A percentile compares a stretch with the other conserved stretches of the same genome.
These are phyloP conservation scores for Prillingera fragicola DNA, from an alignment of 1,284 basidiomycete genomes.

Conservation along the genomic window DNA sequence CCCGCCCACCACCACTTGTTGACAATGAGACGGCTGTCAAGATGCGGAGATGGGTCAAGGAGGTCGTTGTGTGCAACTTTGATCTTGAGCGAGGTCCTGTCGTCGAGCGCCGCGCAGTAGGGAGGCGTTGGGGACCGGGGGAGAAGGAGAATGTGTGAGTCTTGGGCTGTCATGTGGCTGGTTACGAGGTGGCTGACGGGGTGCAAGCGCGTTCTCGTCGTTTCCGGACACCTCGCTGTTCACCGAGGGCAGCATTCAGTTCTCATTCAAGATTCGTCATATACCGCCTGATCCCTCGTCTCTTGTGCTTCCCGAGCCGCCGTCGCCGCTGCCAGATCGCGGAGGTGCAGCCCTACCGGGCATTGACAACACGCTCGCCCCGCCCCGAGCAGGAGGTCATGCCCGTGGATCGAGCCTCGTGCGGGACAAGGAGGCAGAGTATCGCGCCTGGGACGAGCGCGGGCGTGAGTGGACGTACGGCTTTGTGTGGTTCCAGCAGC, in stretches of 20 bases:
- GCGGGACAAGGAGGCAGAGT: conserved; percentile 43
- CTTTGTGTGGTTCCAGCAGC: conserved; percentile 74
- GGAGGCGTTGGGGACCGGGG: conserved; percentile 57
- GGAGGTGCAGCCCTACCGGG: too few species aligned
- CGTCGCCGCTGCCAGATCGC: conserved; percentile 34
- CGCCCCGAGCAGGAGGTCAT: neutral
- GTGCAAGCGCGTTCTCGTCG: conserved; percentile 78
- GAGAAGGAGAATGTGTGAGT: conserved; percentile 81
- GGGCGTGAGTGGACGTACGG: conserved; percentile 60
- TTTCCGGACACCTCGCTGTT: conserved; percentile 87
- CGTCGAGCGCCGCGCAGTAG: conserved; percentile 64
- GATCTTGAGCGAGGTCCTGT: conserved; percentile 82
- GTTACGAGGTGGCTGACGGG: neutral
- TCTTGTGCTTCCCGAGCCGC: conserved; percentile 36
- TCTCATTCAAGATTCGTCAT: conserved; percentile 54
- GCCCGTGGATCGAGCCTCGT: neutral
- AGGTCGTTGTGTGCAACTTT: conserved; percentile 77
- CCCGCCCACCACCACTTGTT: conserved; percentile 45
- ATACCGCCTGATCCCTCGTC: conserved; percentile 45
- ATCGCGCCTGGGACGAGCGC: conserved; percentile 41
- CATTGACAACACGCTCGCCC: neutral
- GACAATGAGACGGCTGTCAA: conserved; percentile 52
- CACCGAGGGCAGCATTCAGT: conserved; percentile 52
- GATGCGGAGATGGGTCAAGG: conserved; percentile 70
- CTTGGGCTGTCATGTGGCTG: neutral